A percentile compares a stretch with the other conserved stretches of the same genome.
Conservation (phyloP, 2,329 filamentous ascomycete species). For the Triangularia verruculosa region DNA sequence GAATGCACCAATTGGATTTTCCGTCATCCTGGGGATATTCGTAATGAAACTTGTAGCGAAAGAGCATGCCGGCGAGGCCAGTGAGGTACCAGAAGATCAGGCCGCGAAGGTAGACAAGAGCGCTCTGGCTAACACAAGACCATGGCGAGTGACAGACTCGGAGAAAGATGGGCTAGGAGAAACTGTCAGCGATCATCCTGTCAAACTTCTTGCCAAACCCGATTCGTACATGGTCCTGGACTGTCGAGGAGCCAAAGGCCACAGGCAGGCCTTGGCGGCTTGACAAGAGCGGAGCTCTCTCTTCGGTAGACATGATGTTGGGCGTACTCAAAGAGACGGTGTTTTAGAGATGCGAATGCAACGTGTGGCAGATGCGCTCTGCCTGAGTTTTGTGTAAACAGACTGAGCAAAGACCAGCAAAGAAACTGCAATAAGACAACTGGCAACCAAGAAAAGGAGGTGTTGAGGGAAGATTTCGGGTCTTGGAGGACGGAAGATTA, state of each 20-base stretch:
- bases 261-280: constrained; percentile 14
- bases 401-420: neutral
- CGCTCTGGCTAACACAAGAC: constrained; percentile 44
- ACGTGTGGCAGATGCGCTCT: neutral
- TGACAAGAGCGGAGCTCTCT: constrained; percentile 15
- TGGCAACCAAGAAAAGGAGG: constrained; percentile 1
- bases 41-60: constrained; percentile 43
- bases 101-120: constrained; percentile 44
- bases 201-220: neutral
- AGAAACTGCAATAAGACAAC: constrained; percentile 8
- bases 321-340: neutral
- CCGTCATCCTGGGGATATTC: constrained; percentile 32
- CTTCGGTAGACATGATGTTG: constrained; percentile 8
- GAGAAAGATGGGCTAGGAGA: constrained; percentile 47
- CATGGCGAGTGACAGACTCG: constrained; percentile 53
- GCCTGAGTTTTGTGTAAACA: neutral
- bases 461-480: neutral
- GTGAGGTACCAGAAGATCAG: constrained; percentile 43
- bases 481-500: neutral
- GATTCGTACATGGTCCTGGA: constrained; percentile 20
- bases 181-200: constrained; percentile 16
- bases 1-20: constrained; percentile 40
- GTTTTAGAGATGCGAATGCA: neutral
- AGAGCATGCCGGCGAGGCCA: constrained; percentile 40
- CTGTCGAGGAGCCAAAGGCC: constrained; percentile 11